Base-by-base conservation (phyloP, 306 rosid species). In the Geum urbanum region DNA sequence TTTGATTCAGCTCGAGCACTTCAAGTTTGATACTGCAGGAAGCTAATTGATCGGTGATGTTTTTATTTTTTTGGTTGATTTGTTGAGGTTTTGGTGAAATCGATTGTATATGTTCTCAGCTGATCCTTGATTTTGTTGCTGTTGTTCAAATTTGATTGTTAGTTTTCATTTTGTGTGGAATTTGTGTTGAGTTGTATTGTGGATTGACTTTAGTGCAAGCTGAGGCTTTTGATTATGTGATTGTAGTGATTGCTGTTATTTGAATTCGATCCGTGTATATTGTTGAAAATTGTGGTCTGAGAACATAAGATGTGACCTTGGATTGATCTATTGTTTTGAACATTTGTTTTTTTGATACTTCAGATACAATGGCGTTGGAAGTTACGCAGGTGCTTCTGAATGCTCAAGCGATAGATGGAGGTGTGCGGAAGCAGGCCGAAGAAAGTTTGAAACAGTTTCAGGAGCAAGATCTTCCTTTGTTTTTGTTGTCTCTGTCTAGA, bases 401-500 rank as follows among this genome's bases (percentile, higher is more conserved):
- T 84, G 97, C 97, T 76, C 97, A 91, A 79, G 79, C 97, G 8
- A 84, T 91, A 45, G 97, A 91, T 64, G 91, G 91, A 66, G 70
- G 44, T 13, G 86, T 84, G 49, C 84, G 97, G 69, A 89, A 91
- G 83, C 94, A 84, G 40, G 94, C 97, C 3, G 97, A 91, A 80
- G 97, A 89, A 52, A 89, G 80, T 79, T 68, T 91, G 76, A 84
- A 84, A 63, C 96, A 91, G 75, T 89, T 87, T 76, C 97, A 91
- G 90, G 97, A 91, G 80, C 96, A 91, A 85, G 90, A 91, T 77
- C 92, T 89, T 79, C 81, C 94, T 46, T 83, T 88, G 69, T 89
- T 85, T 77, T 79, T 91, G 87, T 73, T 91, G 27, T 91, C 97
- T 60, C 88, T 91, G 39, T 85, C 96, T 56, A 84, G 86, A 58